Evolutionary conservation across 495 filamentous ascomycete species (phyloP), one percentile per base, ranked within the genome.

Genomic region (Sphaerosporella brunnea): DNA sequence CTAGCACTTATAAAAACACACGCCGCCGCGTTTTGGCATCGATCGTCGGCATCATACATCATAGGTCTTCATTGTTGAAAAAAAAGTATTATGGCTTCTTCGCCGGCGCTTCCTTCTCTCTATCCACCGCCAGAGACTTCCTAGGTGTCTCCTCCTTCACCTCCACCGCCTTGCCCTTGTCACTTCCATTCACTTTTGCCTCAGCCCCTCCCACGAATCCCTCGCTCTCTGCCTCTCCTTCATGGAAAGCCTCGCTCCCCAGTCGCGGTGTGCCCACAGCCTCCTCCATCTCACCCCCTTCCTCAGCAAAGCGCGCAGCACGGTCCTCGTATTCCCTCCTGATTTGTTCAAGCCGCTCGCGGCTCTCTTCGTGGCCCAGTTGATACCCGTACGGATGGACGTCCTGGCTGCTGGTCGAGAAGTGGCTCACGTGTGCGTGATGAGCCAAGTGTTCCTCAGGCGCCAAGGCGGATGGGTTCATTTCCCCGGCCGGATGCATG

Each of bases 361-460:
- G 52, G 20, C 51, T 49, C 28, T 46, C 45, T 0, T 30, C 42
- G 13, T 40, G 34, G 53, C 7, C 51, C 28, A 52, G 47, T 36
- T 79, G 75, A 36, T 75, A 75, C 10, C 78, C 77, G 54, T 81
- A 82, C 2, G 75, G 79, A 49, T 81, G 70, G 3, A 83, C 66
- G 55, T 84, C 80, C 54, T 79, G 78, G 53, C 76, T 80, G 23
- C 76, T 81, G 10, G 80, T 84, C 9, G 79, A 82, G 53, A 83
- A 84, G 10, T 75, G 82, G 23, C 77, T 80, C 30, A 83, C 73
- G 34, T 62, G 64, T 3, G 60, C 59, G 45, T 69, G 68, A 7
- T 64, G 11, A 25, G 20, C 25, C n/a, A 48, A n/a, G 46, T 18
- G 13, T 18, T 18, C 23, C 15, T 26, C 24, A 23, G 26, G 19